Evolutionary conservation across 768 basidiomycete genomes (phyloP), one percentile per base, ranked within the genome.

Genomic region (Pisolithus sp.): DNA sequence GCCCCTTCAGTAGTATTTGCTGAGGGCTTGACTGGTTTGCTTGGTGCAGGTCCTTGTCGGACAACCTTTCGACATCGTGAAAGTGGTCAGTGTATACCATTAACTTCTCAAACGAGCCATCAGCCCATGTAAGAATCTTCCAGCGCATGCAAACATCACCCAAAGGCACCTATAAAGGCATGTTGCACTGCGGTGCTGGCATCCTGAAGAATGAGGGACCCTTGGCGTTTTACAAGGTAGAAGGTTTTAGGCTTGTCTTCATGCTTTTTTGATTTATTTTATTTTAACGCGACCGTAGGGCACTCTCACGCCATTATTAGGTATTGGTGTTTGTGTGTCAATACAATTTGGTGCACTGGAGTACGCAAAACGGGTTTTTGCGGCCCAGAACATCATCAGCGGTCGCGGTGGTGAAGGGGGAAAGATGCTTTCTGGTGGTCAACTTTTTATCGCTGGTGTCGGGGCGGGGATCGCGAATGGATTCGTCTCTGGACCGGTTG

Each of bases 31-130:
- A 48, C 43, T 50, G 46, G 47, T 26, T 55, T 56, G 49, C 55
- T 51, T 46, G 58, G 54, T 49, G 20, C 49, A 90, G 87, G 88
- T 92, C 53, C 76, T 93, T 43, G 90, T 93, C 44, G 92, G 91
- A 45, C 90, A 95, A 68, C 93, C 93, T 12, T 97, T 97, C 69
- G 93, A 97, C 69, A 93, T 95, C 57, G 89, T 93, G 72, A 96
- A 96, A 85, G 90, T 93, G 72, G 90, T 92, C 64, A 65, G 88
- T 81, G 34, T 46, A 49, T 18, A 31, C 13, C 34, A 38, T 12
- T 50, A 34, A 50, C 7, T 24, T 52, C 13, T 47, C 39, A 20
- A 18, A n/a, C n/a, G 15, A 43, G 38, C 20, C 23, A 7, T 41
- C 36, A 30, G 17, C 53, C 54, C 42, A 53, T 47, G 24, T 57